A percentile compares a stretch with the other conserved stretches of the same genome.
phyloP scores from a whole-genome alignment of 495 filamentous ascomycete species.

The Trypethelium eluteriae region DNA sequence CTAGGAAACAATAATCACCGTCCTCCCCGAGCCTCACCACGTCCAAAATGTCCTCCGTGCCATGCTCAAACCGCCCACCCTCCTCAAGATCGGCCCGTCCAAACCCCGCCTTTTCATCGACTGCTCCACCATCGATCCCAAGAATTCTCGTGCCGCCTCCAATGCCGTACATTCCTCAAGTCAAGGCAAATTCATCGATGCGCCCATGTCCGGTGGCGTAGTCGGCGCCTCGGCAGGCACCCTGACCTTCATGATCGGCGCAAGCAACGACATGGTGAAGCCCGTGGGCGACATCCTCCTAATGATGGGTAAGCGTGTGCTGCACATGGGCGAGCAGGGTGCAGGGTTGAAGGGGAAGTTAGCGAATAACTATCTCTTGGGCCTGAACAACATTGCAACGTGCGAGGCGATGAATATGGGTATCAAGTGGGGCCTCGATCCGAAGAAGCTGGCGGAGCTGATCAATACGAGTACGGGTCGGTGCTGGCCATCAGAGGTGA shows the following conservation, averaged over 20 bases:
- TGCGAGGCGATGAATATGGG: conserved; percentile 92
- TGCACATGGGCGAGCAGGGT: conserved; percentile 75
- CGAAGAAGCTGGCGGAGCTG: conserved; percentile 66
- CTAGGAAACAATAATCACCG: conserved; percentile 28
- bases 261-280: conserved; percentile 50
- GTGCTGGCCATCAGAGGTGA: conserved; percentile 88
- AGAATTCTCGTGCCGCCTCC: conserved; percentile 15
- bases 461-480: conserved; percentile 79
- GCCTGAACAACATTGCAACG: conserved; percentile 86
- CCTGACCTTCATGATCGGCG: conserved; percentile 69
- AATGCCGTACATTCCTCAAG: conserved; percentile 14
- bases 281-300: conserved; percentile 55
- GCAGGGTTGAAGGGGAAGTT: conserved; percentile 78
- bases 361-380: conserved; percentile 88
- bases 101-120: conserved; percentile 24
- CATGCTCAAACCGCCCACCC: conserved; percentile 27
- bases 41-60: conserved; percentile 29
- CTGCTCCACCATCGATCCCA: conserved; percentile 29
- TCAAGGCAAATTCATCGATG: conserved; percentile 28
- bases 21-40: conserved; percentile 29
- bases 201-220: conserved; percentile 41
- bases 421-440: conserved; percentile 73
- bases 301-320: conserved; percentile 72
- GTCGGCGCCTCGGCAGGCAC: conserved; percentile 42
- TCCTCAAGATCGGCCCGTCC: conserved; percentile 32